These are phyloP conservation scores for Trichoderma sp. DNA, from an alignment of 2,329 filamentous ascomycete species.

Conservation along the genomic window DNA sequence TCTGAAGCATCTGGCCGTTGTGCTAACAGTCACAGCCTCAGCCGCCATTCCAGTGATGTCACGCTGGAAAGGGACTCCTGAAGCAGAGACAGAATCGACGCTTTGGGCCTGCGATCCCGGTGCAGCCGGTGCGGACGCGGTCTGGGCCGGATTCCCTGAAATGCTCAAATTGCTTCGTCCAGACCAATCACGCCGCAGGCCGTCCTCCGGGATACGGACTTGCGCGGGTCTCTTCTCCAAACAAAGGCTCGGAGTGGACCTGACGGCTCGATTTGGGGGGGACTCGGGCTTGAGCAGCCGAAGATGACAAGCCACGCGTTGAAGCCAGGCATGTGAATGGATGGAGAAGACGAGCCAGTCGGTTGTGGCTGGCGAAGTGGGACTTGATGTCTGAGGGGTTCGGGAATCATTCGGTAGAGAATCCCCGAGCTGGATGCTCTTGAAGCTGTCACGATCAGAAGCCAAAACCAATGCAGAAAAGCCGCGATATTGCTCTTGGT, in stretches of 20 bases:
- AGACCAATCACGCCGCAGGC: conserved; percentile 13
- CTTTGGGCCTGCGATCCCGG: not conserved
- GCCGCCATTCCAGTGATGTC: not conserved
- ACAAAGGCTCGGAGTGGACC: not conserved
- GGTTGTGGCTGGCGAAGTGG: conserved; percentile 6
- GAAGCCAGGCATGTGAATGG: not conserved
- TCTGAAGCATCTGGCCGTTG: not conserved
- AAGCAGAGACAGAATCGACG: not conserved
- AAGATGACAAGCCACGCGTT: not conserved
- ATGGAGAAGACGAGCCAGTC: not conserved
- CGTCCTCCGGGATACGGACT: conserved; percentile 15
- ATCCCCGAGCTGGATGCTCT: not conserved
- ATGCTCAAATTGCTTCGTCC: not conserved
- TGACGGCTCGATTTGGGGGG: not conserved
- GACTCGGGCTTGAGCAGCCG: not conserved
- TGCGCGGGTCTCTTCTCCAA: conserved; percentile 1
- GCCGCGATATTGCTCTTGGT: not conserved
- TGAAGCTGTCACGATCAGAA: not conserved
- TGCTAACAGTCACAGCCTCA: not conserved
- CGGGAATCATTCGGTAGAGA: not conserved
- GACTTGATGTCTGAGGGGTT: not conserved
- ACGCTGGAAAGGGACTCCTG: not conserved
- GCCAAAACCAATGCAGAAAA: not conserved
- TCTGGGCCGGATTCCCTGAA: conserved; percentile 7
- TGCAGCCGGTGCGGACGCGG: not conserved